Conservation (phyloP, 768 basidiomycete genomes). For the Coprinellus aureogranulatus region DNA sequence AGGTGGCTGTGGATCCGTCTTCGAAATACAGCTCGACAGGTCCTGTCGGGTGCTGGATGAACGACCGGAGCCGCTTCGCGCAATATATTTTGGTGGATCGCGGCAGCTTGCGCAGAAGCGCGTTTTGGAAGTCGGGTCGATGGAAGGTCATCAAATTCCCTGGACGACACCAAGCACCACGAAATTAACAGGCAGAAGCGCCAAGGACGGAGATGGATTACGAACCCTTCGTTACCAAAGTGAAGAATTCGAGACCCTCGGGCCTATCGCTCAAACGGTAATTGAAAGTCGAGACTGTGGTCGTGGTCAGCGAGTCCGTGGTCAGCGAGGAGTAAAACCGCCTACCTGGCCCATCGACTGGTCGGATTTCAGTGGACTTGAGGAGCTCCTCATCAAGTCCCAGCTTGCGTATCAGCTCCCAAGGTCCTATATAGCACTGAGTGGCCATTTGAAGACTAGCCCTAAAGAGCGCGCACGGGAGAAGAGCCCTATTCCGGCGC, state of each 20-base stretch:
- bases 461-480: slow-evolving; percentile 31
- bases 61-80: slow-evolving; percentile 59
- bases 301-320: slow-evolving; percentile 4
- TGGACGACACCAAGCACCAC: slow-evolving; percentile 19
- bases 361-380: slow-evolving; percentile 34
- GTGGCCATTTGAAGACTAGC: not conserved
- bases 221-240: slow-evolving; percentile 56
- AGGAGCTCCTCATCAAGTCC: slow-evolving; percentile 48
- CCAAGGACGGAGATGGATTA: slow-evolving; percentile 5
- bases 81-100: slow-evolving; percentile 46
- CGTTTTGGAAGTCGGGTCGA: slow-evolving; percentile 64
- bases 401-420: slow-evolving; percentile 46
- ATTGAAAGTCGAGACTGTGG: slow-evolving; percentile 47
- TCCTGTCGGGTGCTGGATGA: slow-evolving; percentile 41
- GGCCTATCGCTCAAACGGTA: slow-evolving; percentile 63
- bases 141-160: slow-evolving; percentile 57
- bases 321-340: not conserved
- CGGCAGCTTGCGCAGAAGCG: slow-evolving; percentile 50
- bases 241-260: slow-evolving; percentile 51
- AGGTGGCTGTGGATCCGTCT: slow-evolving; percentile 57
- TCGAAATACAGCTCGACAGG: slow-evolving; percentile 53
- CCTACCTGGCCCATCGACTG: slow-evolving; percentile 41
- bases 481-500: slow-evolving; percentile 62
- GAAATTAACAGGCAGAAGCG: slow-evolving; percentile 9
- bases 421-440: slow-evolving; percentile 35